A percentile compares a stretch with the other conserved stretches of the same genome.
Evolutionary conservation across 1,284 basidiomycete genomes (phyloP).

Genomic region (Pseudozyma tsukubaensis): DNA sequence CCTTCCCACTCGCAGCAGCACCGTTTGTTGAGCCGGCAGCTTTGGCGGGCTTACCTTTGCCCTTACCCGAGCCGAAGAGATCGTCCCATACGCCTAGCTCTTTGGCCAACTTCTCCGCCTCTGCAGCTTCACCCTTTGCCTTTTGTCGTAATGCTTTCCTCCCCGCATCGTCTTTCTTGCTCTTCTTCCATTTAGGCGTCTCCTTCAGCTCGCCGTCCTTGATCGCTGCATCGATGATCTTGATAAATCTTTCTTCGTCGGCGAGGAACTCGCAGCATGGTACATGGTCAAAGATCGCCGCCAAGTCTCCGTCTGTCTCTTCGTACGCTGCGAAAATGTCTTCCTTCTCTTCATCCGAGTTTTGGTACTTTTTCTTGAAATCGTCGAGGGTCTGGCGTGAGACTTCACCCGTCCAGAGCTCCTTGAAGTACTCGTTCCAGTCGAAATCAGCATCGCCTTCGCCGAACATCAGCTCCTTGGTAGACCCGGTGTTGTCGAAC

Average conservation of each 20-base stretch:
- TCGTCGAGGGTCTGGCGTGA: slow-evolving; percentile 58
- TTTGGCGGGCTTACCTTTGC: slow-evolving; percentile 33
- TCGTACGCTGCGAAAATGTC: slow-evolving; percentile 63
- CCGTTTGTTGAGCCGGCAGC: slow-evolving; percentile 10
- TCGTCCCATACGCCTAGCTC: slow-evolving; percentile 68
- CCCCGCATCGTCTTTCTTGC: slow-evolving; percentile 39
- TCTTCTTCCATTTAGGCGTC: slow-evolving; percentile 38
- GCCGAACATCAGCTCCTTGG: slow-evolving; percentile 59
- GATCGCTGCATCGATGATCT: slow-evolving; percentile 56
- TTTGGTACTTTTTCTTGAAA: slow-evolving; percentile 63
- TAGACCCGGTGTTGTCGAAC: slow-evolving; percentile 66
- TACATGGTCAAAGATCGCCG: slow-evolving; percentile 58
- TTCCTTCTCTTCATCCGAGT: slow-evolving; percentile 61
- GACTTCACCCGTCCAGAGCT: slow-evolving; percentile 66
- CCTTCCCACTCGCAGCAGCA: slow-evolving; percentile 11
- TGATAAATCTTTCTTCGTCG: slow-evolving; percentile 57
- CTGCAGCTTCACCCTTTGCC: slow-evolving; percentile 53
- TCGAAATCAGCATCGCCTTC: slow-evolving; percentile 64
- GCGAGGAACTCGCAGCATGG: slow-evolving; percentile 63
- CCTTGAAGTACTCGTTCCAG: slow-evolving; percentile 69
- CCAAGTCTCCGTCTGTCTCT: slow-evolving; percentile 51
- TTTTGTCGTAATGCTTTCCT: slow-evolving; percentile 50
- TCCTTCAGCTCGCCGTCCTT: slow-evolving; percentile 42
- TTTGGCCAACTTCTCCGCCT: slow-evolving; percentile 61
- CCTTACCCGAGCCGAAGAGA: slow-evolving; percentile 55